phyloP scores from a whole-genome alignment of 371 early-diverging fungal species.

The Circinella umbellata region DNA sequence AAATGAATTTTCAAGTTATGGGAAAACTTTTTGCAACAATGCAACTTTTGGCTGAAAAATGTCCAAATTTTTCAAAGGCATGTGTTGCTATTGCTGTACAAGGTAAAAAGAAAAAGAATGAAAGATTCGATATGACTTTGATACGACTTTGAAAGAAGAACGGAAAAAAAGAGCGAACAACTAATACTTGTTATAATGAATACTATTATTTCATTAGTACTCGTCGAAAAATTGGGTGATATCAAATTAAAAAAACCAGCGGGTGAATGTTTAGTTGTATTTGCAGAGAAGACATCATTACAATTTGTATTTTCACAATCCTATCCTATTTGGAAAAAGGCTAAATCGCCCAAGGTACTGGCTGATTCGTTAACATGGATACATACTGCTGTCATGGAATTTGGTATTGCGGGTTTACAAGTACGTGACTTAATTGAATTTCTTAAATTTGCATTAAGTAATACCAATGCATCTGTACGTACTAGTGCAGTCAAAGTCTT shows the following conservation, averaged over 20 bases:
- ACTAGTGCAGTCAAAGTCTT: conserved; percentile 78
- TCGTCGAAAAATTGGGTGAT: conserved; percentile 93
- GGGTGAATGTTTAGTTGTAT: conserved; percentile 74
- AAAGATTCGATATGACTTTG: too few relatives aligned
- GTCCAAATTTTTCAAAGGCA: conserved; percentile 70
- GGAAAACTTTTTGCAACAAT: conserved; percentile 69
- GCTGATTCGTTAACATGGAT: conserved; percentile 89
- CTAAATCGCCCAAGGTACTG: conserved; percentile 90
- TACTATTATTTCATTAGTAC: conserved; percentile 36
- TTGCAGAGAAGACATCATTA: conserved; percentile 77
- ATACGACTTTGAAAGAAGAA: too few relatives aligned
- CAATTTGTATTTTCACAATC: conserved; percentile 81
- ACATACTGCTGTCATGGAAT: conserved; percentile 79
- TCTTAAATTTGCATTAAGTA: conserved; percentile 75
- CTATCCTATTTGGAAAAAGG: conserved; percentile 77
- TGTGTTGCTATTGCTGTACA: conserved; percentile 79
- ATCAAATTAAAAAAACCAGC: conserved; percentile 90
- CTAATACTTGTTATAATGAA: neutral
- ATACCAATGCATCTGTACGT: conserved; percentile 86
- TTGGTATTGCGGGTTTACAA: conserved; percentile 81
- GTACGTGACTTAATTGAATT: conserved; percentile 84
- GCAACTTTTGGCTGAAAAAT: conserved; percentile 65
- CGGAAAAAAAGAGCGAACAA: too few relatives aligned
- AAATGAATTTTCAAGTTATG: conserved; percentile 93
- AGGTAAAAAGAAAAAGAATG: conserved; percentile 26